These are phyloP conservation scores for Panicum miliaceum DNA, from an alignment of 176 grass and related monocot genomes.

Conservation along the genomic window DNA sequence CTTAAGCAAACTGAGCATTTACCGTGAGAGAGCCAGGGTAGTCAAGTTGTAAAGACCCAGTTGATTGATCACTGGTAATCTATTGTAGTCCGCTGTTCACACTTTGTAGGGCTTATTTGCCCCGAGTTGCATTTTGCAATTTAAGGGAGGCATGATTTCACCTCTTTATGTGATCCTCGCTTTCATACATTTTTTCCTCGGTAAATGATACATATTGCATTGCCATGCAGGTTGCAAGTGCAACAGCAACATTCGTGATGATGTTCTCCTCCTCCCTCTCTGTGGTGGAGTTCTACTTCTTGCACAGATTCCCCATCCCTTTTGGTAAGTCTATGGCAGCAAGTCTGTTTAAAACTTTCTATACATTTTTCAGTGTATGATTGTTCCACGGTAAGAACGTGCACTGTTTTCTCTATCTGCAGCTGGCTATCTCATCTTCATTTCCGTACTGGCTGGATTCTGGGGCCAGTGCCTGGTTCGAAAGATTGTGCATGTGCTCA, in stretches of 20 bases:
- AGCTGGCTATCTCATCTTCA: conserved; percentile 80
- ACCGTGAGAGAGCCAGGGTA: neutral
- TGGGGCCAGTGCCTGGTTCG: conserved; percentile 92
- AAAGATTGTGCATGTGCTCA: conserved; percentile 72
- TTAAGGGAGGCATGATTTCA: neutral
- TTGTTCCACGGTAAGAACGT: neutral
- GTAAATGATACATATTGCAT: neutral
- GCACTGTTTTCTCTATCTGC: conserved; percentile 15
- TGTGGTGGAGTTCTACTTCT: conserved; percentile 92
- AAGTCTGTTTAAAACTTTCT: neutral
- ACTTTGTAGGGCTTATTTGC: neutral
- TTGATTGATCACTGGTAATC: neutral
- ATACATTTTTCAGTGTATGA: neutral
- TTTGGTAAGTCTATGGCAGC: conserved; percentile 54
- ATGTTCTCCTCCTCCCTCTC: conserved; percentile 99
- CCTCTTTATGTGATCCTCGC: neutral
- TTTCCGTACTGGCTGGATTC: conserved; percentile 89
- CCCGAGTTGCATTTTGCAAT: neutral
- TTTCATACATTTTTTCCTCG: neutral
- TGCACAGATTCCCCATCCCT: conserved; percentile 85
- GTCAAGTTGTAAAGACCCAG: neutral
- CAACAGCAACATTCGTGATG: conserved; percentile 98
- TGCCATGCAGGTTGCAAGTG: conserved; percentile 83
- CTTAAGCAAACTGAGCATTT: neutral
- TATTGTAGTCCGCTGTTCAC: neutral